These are phyloP conservation scores for Borealophlyctis nickersoniae DNA, from an alignment of 192 early-diverging fungal genomes.

Conservation along the genomic window DNA sequence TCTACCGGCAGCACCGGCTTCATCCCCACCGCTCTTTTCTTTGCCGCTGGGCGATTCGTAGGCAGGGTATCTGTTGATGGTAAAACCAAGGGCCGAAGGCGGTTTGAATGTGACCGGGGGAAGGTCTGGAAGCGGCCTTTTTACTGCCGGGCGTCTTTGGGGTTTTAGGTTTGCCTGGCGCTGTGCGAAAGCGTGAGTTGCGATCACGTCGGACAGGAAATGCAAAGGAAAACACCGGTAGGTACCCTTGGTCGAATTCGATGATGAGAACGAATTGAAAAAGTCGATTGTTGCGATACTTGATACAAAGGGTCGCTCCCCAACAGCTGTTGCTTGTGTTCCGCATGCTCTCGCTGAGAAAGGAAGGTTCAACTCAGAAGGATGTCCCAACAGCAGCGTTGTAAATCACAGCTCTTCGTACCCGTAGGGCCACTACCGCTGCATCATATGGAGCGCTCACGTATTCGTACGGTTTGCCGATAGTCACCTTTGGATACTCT, in stretches of 20 bases:
- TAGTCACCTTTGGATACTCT: constrained; percentile 52
- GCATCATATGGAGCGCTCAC: constrained; percentile 48
- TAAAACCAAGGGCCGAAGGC: constrained; percentile 42
- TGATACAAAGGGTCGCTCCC: constrained; percentile 45
- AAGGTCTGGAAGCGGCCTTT: neutral
- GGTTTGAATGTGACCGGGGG: constrained; percentile 47
- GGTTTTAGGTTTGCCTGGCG: no score
- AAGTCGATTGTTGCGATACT: constrained; percentile 36
- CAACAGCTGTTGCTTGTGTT: constrained; percentile 43
- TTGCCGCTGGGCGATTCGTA: constrained; percentile 37
- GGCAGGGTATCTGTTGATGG: constrained; percentile 53
- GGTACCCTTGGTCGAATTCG: neutral
- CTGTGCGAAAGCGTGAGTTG: no score
- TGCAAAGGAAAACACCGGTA: no score
- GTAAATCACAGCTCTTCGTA: constrained; percentile 7
- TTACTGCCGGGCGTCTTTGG: no score
- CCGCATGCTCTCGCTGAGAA: no score
- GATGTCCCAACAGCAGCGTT: no score
- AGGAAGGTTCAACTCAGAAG: no score
- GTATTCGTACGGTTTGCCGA: constrained; percentile 52
- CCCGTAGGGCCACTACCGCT: constrained; percentile 12
- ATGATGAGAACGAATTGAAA: constrained; percentile 41
- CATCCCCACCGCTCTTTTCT: neutral
- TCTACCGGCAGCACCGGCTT: neutral
- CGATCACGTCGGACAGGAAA: no score